Evolutionary conservation across 1,284 basidiomycete genomes (phyloP).

Genomic region (Ganoderma multipileum): DNA sequence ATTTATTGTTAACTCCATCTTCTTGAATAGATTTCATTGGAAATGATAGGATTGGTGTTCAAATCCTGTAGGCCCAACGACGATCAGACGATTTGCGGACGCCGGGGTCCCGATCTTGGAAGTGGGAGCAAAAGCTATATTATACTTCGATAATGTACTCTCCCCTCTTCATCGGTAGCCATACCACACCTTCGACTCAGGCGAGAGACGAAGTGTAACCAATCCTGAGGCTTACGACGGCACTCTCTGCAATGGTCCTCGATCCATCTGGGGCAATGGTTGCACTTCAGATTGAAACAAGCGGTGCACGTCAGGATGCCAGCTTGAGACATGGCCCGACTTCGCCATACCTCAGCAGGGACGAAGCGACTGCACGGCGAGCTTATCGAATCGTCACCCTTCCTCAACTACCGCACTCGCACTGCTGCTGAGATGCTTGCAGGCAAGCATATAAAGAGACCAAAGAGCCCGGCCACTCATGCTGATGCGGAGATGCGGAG

Average conservation of each 20-base stretch:
- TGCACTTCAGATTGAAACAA: too few relatives aligned
- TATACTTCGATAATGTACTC: background rate
- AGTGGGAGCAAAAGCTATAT: background rate
- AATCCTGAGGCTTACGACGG: background rate
- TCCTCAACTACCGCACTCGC: too few relatives aligned
- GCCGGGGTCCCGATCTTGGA: background rate
- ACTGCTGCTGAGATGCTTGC: background rate
- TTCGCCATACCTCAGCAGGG: too few relatives aligned
- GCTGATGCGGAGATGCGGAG: background rate
- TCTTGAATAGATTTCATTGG: background rate
- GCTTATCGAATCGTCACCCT: too few relatives aligned
- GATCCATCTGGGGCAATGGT: too few relatives aligned
- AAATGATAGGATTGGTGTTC: background rate
- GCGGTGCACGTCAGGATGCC: too few relatives aligned
- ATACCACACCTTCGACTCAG: background rate
- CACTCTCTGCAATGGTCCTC: too few relatives aligned
- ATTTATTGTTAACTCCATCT: background rate
- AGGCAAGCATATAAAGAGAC: background rate
- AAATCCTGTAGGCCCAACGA: background rate
- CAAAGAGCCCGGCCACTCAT: background rate
- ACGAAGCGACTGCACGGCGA: too few relatives aligned
- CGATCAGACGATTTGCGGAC: background rate
- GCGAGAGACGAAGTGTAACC: background rate
- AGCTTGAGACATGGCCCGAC: too few relatives aligned
- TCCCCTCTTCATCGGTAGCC: background rate